phyloP scores from a whole-genome alignment of 2,329 filamentous ascomycete genomes.

The Arthrocladium fulminans region DNA sequence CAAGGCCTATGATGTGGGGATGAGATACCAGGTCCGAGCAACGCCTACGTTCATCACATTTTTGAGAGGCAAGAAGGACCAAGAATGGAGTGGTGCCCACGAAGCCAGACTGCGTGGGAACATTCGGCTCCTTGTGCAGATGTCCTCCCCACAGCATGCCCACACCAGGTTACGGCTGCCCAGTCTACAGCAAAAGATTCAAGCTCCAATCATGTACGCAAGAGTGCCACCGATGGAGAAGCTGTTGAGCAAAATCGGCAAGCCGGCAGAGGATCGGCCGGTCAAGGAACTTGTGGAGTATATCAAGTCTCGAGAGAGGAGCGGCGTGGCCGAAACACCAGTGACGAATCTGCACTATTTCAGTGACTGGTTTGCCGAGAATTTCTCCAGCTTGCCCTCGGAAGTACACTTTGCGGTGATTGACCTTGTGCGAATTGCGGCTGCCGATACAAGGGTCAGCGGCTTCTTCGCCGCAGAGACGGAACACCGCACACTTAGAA shows the following conservation, averaged over 20 bases:
- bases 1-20: slow-evolving; percentile 52
- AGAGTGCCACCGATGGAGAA: slow-evolving; percentile 79
- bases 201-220: slow-evolving; percentile 62
- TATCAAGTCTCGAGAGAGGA: slow-evolving; percentile 48
- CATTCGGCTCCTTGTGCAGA: slow-evolving; percentile 63
- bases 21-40: slow-evolving; percentile 58
- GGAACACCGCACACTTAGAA: slow-evolving; percentile 52
- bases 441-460: slow-evolving; percentile 69
- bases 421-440: slow-evolving; percentile 72
- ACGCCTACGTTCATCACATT: slow-evolving; percentile 90
- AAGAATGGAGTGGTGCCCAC: slow-evolving; percentile 74
- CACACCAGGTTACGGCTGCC: slow-evolving; percentile 65
- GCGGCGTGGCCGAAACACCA: slow-evolving; percentile 51
- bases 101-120: slow-evolving; percentile 59
- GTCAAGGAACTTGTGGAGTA: slow-evolving; percentile 61
- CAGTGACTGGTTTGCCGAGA: slow-evolving; percentile 50
- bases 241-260: slow-evolving; percentile 67
- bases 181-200: slow-evolving; percentile 54
- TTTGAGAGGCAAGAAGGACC: slow-evolving; percentile 62
- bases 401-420: slow-evolving; percentile 69
- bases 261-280: slow-evolving; percentile 48
- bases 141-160: slow-evolving; percentile 65
- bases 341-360: slow-evolving; percentile 64
- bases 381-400: slow-evolving; percentile 47
- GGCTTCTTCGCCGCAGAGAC: slow-evolving; percentile 74